A percentile compares a stretch with the other conserved stretches of the same genome.
These are phyloP conservation scores for Colletotrichum trifolii DNA, from an alignment of 2,329 filamentous ascomycete genomes.

Conservation along the genomic window DNA sequence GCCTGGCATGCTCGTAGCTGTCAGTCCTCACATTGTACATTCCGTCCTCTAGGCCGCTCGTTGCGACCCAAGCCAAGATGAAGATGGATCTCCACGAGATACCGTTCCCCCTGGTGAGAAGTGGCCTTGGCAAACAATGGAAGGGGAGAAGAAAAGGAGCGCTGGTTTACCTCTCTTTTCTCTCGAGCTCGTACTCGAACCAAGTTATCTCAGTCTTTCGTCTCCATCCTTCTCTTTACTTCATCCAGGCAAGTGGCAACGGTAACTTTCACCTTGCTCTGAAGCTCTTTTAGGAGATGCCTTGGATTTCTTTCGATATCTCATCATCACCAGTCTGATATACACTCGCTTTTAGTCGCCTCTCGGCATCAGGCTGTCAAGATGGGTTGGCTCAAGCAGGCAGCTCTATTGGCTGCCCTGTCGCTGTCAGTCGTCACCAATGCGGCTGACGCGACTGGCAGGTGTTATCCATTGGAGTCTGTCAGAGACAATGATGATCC, in stretches of 20 bases:
- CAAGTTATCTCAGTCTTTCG: no score
- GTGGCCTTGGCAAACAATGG: no score
- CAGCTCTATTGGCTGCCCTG: neutral
- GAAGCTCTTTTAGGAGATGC: conserved; percentile 6
- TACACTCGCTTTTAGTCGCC: neutral
- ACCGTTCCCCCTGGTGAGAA: no score
- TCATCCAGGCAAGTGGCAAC: neutral
- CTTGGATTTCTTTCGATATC: no score
- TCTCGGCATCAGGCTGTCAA: neutral
- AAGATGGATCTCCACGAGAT: no score
- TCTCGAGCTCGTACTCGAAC: no score
- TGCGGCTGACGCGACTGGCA: neutral
- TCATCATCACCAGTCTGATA: neutral
- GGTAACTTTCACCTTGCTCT: neutral
- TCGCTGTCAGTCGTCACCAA: neutral
- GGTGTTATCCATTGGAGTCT: neutral
- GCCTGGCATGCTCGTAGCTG: no score
- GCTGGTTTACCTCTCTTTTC: no score
- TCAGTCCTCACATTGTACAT: no score
- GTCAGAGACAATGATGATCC: neutral
- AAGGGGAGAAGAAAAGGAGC: no score
- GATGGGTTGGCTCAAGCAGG: conserved; percentile 2
- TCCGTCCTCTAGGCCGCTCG: no score
- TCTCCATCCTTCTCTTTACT: neutral
- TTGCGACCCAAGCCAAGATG: no score